Base-by-base conservation (phyloP, 495 filamentous ascomycete species). In the Penicillium ochrochloron region DNA sequence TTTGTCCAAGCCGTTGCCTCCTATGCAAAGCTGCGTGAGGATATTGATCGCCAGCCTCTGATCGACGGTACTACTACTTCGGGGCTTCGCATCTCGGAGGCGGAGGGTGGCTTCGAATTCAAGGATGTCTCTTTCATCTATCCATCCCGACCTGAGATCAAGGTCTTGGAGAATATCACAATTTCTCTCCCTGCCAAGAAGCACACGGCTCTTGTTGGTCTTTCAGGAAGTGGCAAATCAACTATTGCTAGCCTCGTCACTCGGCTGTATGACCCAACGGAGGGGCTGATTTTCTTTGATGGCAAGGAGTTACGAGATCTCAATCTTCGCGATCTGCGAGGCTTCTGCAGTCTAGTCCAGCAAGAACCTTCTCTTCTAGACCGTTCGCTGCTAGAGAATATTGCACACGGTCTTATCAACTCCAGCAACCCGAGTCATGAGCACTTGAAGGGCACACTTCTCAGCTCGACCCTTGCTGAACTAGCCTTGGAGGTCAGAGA, bases 151-250 rank as follows among this genome's bases (percentile, higher is more conserved):
- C 82, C 86, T 2, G 82, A 87, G 39, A 73, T 86, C 35, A 85
- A 80, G 41, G 82, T 90, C 0, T 70, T 79, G 34, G 70, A 76
- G 31, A 68, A 84, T n/a, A 68, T 90, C 25, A 79, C 74, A 48
- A 62, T 90, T 8, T 75, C 69, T 0, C 80, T 91, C 15, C 81
- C 83, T 10, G 78, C 84, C 3, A 83, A 83, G 44, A 84, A 87
- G 63, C 78, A 82, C 39, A 89, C 89, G 1, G 89, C 88, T 1
- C 82, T 92, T 44, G 87, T 92, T 8, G 90, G 90, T 17, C 75
- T 87, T 12, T 90, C 88, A 15, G 89, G 90, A 23, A 86, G 84
- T 62, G 90, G 89, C n/a, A 92, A 92, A 66, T 89, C 87, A 3
- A 92, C 89, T 8, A 78, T 91, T 33, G 83, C 83, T 0, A 81